These are phyloP conservation scores for Lumnitzera littorea DNA, from an alignment of 345 rosid species.

Conservation along the genomic window DNA sequence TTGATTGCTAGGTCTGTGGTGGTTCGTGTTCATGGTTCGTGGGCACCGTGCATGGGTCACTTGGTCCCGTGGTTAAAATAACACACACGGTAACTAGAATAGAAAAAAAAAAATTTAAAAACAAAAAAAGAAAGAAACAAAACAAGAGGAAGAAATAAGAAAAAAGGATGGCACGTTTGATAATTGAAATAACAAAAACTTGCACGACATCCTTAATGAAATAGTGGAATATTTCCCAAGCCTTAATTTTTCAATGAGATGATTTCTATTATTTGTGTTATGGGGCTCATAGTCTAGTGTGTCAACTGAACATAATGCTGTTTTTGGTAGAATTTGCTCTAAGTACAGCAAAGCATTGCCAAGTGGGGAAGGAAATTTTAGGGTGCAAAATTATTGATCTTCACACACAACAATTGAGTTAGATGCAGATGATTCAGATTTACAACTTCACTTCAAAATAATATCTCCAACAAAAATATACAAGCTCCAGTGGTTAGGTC, in stretches of 20 bases:
- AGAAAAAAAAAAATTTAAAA: no score
- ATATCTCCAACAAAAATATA: constrained; percentile 65
- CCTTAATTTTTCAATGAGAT: not conserved
- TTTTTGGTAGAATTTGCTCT: constrained; percentile 72
- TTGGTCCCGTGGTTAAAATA: no score
- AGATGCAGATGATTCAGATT: constrained; percentile 69
- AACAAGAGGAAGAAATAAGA: no score
- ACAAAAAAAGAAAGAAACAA: no score
- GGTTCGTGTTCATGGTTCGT: no score
- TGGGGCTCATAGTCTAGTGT: constrained; percentile 53
- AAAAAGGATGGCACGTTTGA: no score
- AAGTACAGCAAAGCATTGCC: constrained; percentile 55
- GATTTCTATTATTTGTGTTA: constrained; percentile 5
- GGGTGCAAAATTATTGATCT: constrained; percentile 58
- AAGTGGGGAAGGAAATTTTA: constrained; percentile 37
- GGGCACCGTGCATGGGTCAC: no score
- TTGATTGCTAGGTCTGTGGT: no score
- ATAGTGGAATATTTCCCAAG: no score
- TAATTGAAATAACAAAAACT: no score
- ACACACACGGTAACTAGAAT: no score
- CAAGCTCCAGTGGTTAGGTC: constrained; percentile 43
- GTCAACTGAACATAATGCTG: constrained; percentile 53
- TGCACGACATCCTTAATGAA: no score
- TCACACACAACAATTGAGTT: constrained; percentile 57
- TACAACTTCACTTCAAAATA: constrained; percentile 81